Base-by-base conservation (phyloP, 106 monocot genomes). In the Triglochin maritima region DNA sequence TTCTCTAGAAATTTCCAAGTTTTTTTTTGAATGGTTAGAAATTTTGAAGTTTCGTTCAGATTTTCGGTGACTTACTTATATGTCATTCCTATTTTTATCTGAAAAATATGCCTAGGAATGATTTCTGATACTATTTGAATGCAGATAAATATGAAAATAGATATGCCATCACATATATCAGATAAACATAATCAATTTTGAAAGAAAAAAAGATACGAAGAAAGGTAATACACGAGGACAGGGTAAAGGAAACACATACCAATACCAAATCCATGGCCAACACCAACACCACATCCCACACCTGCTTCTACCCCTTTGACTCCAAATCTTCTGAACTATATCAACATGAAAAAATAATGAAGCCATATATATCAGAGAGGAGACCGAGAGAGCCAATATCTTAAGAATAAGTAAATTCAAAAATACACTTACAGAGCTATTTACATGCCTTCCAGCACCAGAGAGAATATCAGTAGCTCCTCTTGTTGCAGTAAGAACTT, bases 191-290 rank as follows among this genome's bases (percentile, higher is more conserved):
- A n/a, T 12, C 55, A 4, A 55, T 10, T 10, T 55, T 4, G 13
- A 17, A 56, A 56, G 5, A 4, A 64, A 3, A 64, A 42, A 54
- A 56, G 17, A 3, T 44, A 54, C 54, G 56, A 5, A 68, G 48
- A 61, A 3, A 17, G 41, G 6, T 8, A 41, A 60, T 42, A 10
- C 5, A 41, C 4, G 10, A 16, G 9, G 9, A 60, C 4, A 17
- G 41, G 41, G 42, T 60, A 60, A 52, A 60, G 17, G 44, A 44
- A 56, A 55, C 55, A 49, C 60, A 56, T 85, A 96, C 95, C 90
- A 59, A 86, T 81, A 72, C 95, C 90, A 80, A 96, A 96, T 63
- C 93, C 88, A 80, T 90, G 88, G 43, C 95, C 95, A 11, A 96
- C 9, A 45, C 90, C 90, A 78, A 96, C 77, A n/a, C 95, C 85